Evolutionary conservation across 345 rosid genomes (phyloP), one percentile per base, ranked within the genome.

Genomic region (Camelina laxa): DNA sequence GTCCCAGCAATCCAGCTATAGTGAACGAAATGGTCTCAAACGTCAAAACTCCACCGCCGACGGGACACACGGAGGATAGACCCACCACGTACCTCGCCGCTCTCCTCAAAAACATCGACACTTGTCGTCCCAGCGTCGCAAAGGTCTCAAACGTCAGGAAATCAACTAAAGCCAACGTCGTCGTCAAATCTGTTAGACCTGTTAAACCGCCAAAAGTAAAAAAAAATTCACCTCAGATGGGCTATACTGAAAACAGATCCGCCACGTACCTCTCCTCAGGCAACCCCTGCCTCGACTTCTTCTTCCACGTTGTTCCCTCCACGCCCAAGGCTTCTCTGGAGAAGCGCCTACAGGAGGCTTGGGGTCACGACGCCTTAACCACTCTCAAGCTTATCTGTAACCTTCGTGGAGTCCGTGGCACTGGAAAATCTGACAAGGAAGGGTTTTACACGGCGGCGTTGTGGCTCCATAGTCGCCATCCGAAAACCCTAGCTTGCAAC

Each of bases 391-490:
- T 48, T 48, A 17, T 48, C 21, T 48, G 53, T 48, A 48, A 48
- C 21, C 53, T 48, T 48, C 53, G 53, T 48, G 53, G 53, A 48
- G 53, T 48, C 21, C 53, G 53, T 16, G 53, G 53, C 21, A 48
- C 53, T 48, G 53, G 53, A 48, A 48, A 16, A 17, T 48, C 53
- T 48, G 11, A 48, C 53, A 48, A 48, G 21, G 21, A 48, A 48
- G 53, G 53, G 20, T 48, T 48, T 48, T 48, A 48, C 21, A 48
- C 53, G 21, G 53, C 53, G 12, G 53, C 53, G 21, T 48, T 48
- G 53, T 48, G 22, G 53, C 53, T 48, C 5, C 53, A 48, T 8
- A 11, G 12, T 17, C 21, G 1, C 21, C 53, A 48, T 48, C 53
- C 53, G 21, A 48, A 48, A 48, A 48, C 53, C 53, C 21, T 48